A percentile compares a stretch with the other conserved stretches of the same genome.
Conservation (phyloP, 1,139 yeast genomes). For the Suhomyces kunorum region DNA sequence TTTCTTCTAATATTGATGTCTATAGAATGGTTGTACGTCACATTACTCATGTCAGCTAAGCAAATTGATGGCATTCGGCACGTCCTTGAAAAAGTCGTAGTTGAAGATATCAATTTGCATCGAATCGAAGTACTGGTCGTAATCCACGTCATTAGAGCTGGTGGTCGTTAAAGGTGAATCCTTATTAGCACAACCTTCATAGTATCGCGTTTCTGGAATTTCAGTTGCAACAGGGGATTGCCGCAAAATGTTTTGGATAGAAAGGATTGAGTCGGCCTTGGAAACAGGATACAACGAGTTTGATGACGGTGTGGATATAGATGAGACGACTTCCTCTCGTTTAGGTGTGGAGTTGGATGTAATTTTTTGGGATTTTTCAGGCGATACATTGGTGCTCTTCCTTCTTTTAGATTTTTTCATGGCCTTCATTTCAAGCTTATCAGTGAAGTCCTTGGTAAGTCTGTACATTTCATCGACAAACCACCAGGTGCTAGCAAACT, state of each 20-base stretch:
- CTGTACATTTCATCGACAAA: conserved; percentile 32
- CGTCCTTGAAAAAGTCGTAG: conserved; percentile 32
- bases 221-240: conserved; percentile 1
- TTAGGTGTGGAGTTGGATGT: neutral
- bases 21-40: neutral
- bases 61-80: conserved; percentile 27
- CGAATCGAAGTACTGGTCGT: conserved; percentile 31
- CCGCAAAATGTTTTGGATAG: conserved; percentile 17
- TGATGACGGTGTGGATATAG: neutral
- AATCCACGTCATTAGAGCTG: conserved; percentile 12
- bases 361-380: neutral
- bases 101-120: conserved; percentile 35
- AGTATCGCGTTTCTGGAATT: neutral
- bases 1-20: neutral
- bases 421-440: conserved; percentile 19
- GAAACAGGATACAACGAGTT: conserved; percentile 1
- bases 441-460: conserved; percentile 26
- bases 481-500: conserved; percentile 30
- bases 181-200: neutral
- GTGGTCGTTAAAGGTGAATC: conserved; percentile 6
- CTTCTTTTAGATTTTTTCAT: conserved; percentile 9
- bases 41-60: conserved; percentile 7
- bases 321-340: neutral
- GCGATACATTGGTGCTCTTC: conserved; percentile 1
- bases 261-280: conserved; percentile 14